Evolutionary conservation across 164 flowering plant species (phyloP).

Genomic region (Stephania cephalantha): DNA sequence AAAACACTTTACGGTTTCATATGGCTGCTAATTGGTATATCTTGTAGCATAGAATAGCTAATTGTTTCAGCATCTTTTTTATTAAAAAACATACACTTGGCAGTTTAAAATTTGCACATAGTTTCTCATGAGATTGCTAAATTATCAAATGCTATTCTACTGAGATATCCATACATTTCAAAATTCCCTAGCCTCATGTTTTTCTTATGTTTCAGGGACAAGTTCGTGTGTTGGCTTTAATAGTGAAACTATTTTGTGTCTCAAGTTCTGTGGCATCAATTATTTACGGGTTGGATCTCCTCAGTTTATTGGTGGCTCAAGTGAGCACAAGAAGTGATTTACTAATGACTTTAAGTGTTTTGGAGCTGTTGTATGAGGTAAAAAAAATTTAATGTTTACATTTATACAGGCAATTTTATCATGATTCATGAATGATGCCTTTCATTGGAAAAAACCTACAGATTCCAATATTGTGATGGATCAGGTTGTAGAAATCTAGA

Average conservation of each 20-base stretch:
- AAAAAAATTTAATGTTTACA: not conserved
- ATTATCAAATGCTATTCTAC: not conserved
- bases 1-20: not conserved
- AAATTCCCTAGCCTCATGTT: not conserved
- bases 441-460: too few relatives aligned
- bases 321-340: constrained; percentile 47
- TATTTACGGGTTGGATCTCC: constrained; percentile 50
- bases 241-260: constrained; percentile 78
- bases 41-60: not conserved
- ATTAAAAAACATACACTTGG: not conserved
- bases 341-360: constrained; percentile 56
- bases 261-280: constrained; percentile 64
- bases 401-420: not conserved
- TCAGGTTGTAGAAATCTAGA: too few relatives aligned
- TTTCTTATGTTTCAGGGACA: constrained; percentile 54
- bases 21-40: not conserved
- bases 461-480: too few relatives aligned
- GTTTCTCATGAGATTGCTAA: not conserved
- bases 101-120: not conserved
- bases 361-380: constrained; percentile 91
- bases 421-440: not conserved
- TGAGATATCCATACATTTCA: not conserved
- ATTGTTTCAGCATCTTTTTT: not conserved
- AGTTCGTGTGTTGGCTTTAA: constrained; percentile 68
- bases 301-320: constrained; percentile 64